phyloP scores from a whole-genome alignment of 2,329 filamentous ascomycete genomes.

The Fusarium anguioides region DNA sequence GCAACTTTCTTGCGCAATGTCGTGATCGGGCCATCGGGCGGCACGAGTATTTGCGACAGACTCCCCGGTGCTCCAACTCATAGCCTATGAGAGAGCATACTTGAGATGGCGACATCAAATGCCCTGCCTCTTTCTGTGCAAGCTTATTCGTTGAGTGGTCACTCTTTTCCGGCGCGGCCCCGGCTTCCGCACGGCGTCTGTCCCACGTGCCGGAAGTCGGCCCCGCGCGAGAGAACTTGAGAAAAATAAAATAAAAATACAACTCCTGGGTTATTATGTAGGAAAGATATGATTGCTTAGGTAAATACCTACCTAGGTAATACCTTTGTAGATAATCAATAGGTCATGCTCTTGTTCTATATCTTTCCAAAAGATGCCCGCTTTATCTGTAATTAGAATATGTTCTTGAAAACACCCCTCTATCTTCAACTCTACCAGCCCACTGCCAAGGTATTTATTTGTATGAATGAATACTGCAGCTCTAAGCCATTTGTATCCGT shows the following conservation, averaged over 20 bases:
- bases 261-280: neutral
- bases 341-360: neutral
- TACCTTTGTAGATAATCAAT: neutral
- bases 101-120: conserved; percentile 39
- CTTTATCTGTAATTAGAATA: conserved; percentile 27
- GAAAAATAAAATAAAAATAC: no score
- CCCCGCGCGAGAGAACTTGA: conserved; percentile 1
- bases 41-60: conserved; percentile 28
- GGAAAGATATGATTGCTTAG: no score
- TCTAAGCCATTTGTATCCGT: conserved; percentile 12
- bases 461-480: conserved; percentile 6
- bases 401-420: neutral
- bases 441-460: conserved; percentile 11
- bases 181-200: conserved; percentile 19
- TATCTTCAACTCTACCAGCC: conserved; percentile 1
- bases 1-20: conserved; percentile 28
- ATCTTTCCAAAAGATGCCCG: neutral
- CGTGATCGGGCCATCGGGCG: conserved; percentile 40
- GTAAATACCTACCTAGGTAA: no score
- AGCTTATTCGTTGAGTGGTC: conserved; percentile 26
- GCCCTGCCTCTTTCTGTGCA: conserved; percentile 17
- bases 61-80: conserved; percentile 18
- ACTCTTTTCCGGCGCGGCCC: neutral
- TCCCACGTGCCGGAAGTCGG: conserved; percentile 43
- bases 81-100: conserved; percentile 25